These are phyloP conservation scores for Aurinia saxatilis DNA, from an alignment of 345 rosid genomes.

Conservation along the genomic window DNA sequence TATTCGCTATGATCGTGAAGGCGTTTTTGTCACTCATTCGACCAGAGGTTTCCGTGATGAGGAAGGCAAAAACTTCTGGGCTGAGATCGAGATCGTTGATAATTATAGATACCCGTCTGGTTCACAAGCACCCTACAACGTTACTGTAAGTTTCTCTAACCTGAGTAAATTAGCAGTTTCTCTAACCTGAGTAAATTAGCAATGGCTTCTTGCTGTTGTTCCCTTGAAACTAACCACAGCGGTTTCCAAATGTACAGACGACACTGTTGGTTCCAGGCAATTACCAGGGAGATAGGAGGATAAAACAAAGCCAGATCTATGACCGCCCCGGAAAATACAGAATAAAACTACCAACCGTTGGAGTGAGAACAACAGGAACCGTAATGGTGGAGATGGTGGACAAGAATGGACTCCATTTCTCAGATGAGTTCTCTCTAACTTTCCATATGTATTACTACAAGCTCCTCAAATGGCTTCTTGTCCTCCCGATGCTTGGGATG, in stretches of 20 bases:
- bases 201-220: not conserved
- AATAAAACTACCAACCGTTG: conserved; percentile 81
- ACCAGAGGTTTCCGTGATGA: conserved; percentile 96
- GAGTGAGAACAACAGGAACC: conserved; percentile 87
- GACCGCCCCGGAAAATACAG: conserved; percentile 67
- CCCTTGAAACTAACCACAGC: not conserved
- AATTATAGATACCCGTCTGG: conserved; percentile 85
- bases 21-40: conserved; percentile 68
- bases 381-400: conserved; percentile 95
- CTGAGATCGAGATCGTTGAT: conserved; percentile 92
- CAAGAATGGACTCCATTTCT: conserved; percentile 84
- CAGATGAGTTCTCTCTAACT: conserved; percentile 92
- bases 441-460: conserved; percentile 97
- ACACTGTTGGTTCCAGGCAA: conserved; percentile 91
- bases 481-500: conserved; percentile 98
- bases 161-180: conserved; percentile 29
- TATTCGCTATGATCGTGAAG: conserved; percentile 63
- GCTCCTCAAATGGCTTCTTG: conserved; percentile 94
- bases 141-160: conserved; percentile 58
- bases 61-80: conserved; percentile 97
- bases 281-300: conserved; percentile 84
- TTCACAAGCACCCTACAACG: conserved; percentile 83
- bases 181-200: not conserved
- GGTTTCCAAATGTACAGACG: conserved; percentile 44
- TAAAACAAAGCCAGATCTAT: conserved; percentile 58